Base-by-base conservation (phyloP, 495 filamentous ascomycete species). In the Glonium stellatum region DNA sequence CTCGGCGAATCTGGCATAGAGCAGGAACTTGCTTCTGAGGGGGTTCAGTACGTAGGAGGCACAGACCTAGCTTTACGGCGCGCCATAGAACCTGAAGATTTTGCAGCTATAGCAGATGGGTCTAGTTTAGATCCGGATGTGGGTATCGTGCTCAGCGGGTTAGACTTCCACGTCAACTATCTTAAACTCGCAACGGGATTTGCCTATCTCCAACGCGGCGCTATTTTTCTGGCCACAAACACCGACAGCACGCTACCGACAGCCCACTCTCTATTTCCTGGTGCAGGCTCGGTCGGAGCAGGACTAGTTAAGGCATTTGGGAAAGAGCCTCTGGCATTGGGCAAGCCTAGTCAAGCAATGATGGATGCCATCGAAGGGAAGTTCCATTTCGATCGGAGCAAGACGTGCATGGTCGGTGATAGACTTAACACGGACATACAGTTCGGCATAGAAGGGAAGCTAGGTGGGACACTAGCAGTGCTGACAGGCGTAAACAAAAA, bases 281-380 rank as follows among this genome's bases (percentile, higher is more conserved):
- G 93, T 8, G 95, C 95, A 2, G 93, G 95, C 0, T 82, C 87
- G 9, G 86, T 91, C 62, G 84, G 85, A 52, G 84, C 88, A 48
- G 89, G 92, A 5, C 72, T 99, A 54, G 78, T 84, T 46, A 86
- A 87, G 71, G 92, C 92, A 72, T 74, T 67, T 10, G 84, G 80
- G 5, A 68, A 81, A 73, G 76, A 86, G 66, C 90, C 92, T 0
- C 69, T 89, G 36, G 83, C 88, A 5, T 73, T 97, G 47, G 93
- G 93, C 10, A 99, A 99, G 74, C 95, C 93, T 4, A 95, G 89
- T 64, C 89, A 96, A 77, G 92, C 91, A 11, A 97, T 98, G 93
- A 96, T 98, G 93, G 92, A 97, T 75, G 89, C 95, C 6, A 87
- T 98, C 67, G 92, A 97, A 78, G 92, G 92, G 35, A 96, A 92